phyloP scores from a whole-genome alignment of 2,329 filamentous ascomycete species.

The Saccharata proteae region DNA sequence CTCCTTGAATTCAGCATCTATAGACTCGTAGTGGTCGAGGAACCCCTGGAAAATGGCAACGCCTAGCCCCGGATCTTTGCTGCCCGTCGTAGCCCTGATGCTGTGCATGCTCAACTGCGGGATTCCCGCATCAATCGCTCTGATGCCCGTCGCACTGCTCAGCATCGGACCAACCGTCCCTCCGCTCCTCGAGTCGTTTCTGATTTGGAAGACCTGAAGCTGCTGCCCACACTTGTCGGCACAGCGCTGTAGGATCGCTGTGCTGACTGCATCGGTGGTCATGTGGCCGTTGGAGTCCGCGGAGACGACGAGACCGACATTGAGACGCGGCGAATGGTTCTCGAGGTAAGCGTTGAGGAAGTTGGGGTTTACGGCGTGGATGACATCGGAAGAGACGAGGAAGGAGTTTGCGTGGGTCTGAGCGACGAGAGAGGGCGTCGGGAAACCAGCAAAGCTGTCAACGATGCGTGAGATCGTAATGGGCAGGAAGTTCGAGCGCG shows the following conservation, averaged over 20 bases:
- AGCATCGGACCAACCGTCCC: slow-evolving; percentile 94
- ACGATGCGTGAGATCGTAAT: slow-evolving; percentile 68
- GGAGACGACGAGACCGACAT: slow-evolving; percentile 70
- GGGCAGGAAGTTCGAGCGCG: slow-evolving; percentile 77
- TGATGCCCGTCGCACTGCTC: slow-evolving; percentile 65
- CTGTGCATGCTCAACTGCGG: slow-evolving; percentile 91
- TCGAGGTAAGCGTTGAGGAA: slow-evolving; percentile 75
- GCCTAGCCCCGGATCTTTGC: slow-evolving; percentile 74
- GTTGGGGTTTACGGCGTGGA: slow-evolving; percentile 89
- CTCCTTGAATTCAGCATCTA: slow-evolving; percentile 65
- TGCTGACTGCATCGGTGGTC: slow-evolving; percentile 83
- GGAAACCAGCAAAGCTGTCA: slow-evolving; percentile 46
- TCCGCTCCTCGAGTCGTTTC: slow-evolving; percentile 80
- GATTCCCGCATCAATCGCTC: slow-evolving; percentile 77
- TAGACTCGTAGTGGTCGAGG: slow-evolving; percentile 71
- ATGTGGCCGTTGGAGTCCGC: slow-evolving; percentile 88
- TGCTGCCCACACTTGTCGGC: slow-evolving; percentile 60
- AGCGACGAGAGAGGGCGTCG: slow-evolving; percentile 48
- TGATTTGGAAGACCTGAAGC: slow-evolving; percentile 85
- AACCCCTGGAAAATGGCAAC: slow-evolving; percentile 84
- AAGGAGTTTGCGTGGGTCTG: slow-evolving; percentile 88
- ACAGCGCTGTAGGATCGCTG: slow-evolving; percentile 65
- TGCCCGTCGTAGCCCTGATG: slow-evolving; percentile 77
- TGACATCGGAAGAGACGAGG: slow-evolving; percentile 85
- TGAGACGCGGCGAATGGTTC: slow-evolving; percentile 76